Conservation (phyloP, 2,329 filamentous ascomycete genomes). For the Fusarium musae region DNA sequence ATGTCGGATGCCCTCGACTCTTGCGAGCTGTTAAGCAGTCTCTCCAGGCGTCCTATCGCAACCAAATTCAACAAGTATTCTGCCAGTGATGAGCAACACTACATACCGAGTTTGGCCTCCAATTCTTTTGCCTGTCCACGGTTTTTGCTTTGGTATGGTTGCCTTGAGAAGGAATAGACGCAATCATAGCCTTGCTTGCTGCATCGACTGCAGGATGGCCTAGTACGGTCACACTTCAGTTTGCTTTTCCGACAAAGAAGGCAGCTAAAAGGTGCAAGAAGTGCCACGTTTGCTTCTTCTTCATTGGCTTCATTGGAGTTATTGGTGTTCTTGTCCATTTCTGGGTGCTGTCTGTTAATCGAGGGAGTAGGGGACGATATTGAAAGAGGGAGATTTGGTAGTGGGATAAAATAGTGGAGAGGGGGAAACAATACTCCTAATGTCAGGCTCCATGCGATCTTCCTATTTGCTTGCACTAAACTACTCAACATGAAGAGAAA, state of each 20-base stretch:
- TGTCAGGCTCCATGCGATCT: background rate
- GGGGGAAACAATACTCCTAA: background rate
- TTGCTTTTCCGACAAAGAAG: constrained; percentile 19
- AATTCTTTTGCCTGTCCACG: constrained; percentile 3
- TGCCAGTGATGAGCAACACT: fast-evolving
- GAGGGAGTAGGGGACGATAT: background rate
- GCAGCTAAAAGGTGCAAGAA: constrained; percentile 9
- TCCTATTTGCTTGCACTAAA: background rate
- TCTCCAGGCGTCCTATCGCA: background rate
- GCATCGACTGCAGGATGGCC: constrained; percentile 11
- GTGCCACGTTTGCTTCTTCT: background rate
- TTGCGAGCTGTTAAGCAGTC: background rate
- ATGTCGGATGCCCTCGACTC: background rate
- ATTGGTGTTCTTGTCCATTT: background rate
- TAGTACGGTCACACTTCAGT: constrained; percentile 13
- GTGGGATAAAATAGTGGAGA: constrained; percentile 7
- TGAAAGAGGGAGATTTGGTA: background rate
- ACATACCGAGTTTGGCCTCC: constrained; percentile 6
- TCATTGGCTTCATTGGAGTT: fast-evolving
- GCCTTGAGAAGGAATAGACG: constrained; percentile 6
- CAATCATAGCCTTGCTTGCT: constrained; percentile 16
- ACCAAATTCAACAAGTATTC: background rate
- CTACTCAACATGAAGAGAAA: background rate
- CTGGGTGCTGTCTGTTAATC: background rate
- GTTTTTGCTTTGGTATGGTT: constrained; percentile 3